phyloP scores from a whole-genome alignment of 2,329 filamentous ascomycete species.

The Exophiala alcalophila region DNA sequence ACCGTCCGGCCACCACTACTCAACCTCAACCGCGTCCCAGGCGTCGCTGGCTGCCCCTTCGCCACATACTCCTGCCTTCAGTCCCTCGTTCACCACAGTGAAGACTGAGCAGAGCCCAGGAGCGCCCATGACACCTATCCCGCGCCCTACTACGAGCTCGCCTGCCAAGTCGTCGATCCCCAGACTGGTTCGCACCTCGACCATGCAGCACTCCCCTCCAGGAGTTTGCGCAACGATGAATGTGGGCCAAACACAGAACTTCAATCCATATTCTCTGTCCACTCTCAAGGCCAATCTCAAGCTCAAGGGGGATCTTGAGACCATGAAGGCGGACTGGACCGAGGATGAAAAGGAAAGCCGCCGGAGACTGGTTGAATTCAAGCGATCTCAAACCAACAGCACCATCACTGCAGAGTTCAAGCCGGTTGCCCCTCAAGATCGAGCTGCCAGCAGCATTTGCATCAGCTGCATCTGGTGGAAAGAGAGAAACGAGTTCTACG shows the following conservation, averaged over 20 bases:
- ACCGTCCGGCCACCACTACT: constrained; percentile 42
- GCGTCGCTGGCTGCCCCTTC: constrained; percentile 49
- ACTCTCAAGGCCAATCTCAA: constrained; percentile 77
- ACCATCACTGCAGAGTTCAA: constrained; percentile 79
- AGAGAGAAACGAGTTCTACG: constrained; percentile 84
- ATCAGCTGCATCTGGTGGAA: constrained; percentile 98
- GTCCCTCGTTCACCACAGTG: constrained; percentile 47
- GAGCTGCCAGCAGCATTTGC: constrained; percentile 80
- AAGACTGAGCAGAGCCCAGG: constrained; percentile 44
- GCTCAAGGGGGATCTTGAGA: constrained; percentile 77
- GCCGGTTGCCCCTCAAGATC: constrained; percentile 72
- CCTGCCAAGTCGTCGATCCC: constrained; percentile 51
- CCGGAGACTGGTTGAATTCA: constrained; percentile 84
- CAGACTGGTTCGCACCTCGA: constrained; percentile 65
- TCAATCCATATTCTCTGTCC: constrained; percentile 78
- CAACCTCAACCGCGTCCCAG: constrained; percentile 42
- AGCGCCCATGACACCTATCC: constrained; percentile 39
- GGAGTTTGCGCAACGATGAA: constrained; percentile 46
- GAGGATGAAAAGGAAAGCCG: constrained; percentile 75
- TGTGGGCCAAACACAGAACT: constrained; percentile 42
- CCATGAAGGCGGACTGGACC: constrained; percentile 81
- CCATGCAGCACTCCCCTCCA: constrained; percentile 55
- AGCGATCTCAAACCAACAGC: constrained; percentile 74
- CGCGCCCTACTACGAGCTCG: constrained; percentile 44
- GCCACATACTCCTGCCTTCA: constrained; percentile 48